A percentile compares a stretch with the other conserved stretches of the same genome.
phyloP scores from a whole-genome alignment of 2,329 filamentous ascomycete species.

The Colletotrichum sp. region DNA sequence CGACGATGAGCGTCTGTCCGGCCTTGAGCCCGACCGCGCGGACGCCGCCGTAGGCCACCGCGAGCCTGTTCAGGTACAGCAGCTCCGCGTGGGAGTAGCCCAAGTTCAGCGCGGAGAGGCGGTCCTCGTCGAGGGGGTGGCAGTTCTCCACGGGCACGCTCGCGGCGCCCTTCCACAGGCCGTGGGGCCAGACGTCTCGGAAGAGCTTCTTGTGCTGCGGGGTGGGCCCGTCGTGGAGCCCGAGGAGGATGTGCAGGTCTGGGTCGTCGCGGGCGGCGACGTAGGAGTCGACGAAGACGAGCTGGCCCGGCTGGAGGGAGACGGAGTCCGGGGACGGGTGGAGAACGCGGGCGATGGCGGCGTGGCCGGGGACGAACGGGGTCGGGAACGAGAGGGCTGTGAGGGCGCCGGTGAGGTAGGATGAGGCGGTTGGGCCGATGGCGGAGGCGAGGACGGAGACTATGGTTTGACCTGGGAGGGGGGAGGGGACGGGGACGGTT shows the following conservation, averaged over 20 bases:
- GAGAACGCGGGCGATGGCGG: constrained; percentile 36
- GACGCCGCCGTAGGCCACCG: constrained; percentile 51
- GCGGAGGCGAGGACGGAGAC: not conserved
- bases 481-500: not conserved
- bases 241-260: constrained; percentile 27
- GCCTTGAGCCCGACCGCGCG: constrained; percentile 41
- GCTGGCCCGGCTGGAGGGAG: constrained; percentile 31
- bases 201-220: constrained; percentile 26
- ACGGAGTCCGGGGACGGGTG: constrained; percentile 34
- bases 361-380: constrained; percentile 35
- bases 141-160: constrained; percentile 37
- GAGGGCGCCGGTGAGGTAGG: not conserved
- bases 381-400: constrained; percentile 20
- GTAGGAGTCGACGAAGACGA: constrained; percentile 36
- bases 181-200: constrained; percentile 31
- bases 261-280: constrained; percentile 32
- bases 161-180: constrained; percentile 31
- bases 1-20: constrained; percentile 53
- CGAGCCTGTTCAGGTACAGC: constrained; percentile 33
- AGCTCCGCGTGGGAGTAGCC: constrained; percentile 48
- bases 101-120: constrained; percentile 37
- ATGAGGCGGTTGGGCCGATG: not conserved
- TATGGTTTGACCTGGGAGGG: not conserved
- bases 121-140: constrained; percentile 32
- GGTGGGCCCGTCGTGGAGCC: constrained; percentile 29